phyloP scores from a whole-genome alignment of 441 rosid species.

The Metrosideros polymorpha region DNA sequence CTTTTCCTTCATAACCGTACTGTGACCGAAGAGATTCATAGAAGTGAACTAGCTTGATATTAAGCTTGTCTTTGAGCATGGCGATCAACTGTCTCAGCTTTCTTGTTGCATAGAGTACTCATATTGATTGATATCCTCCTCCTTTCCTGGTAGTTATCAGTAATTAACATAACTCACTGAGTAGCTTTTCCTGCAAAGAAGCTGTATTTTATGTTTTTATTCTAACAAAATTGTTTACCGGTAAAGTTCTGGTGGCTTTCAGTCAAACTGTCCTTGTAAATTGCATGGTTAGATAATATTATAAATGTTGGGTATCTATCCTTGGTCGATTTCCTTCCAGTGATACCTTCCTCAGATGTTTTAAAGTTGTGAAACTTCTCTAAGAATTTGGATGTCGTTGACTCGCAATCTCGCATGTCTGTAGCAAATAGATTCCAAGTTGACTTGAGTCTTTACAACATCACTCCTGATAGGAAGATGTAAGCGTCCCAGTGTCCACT shows the following conservation, averaged over 20 bases:
- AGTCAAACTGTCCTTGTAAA: neutral
- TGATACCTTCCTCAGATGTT: neutral
- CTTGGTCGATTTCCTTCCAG: neutral
- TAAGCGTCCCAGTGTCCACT: neutral
- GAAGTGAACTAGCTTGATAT: neutral
- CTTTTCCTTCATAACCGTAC: neutral
- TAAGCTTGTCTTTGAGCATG: neutral
- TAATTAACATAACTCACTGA: neutral
- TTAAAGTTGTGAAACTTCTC: neutral
- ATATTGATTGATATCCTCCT: neutral
- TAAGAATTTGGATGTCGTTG: neutral
- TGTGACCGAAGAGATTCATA: neutral
- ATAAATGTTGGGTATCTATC: neutral
- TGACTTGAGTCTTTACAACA: neutral
- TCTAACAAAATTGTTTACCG: neutral
- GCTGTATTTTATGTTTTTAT: neutral
- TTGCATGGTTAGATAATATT: neutral
- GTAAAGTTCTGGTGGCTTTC: neutral
- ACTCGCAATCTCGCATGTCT: neutral
- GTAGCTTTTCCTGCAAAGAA: neutral
- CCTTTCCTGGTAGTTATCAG: neutral
- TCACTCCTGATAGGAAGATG: neutral
- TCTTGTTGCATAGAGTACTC: neutral
- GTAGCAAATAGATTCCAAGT: neutral
- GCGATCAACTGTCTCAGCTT: neutral